A percentile compares a stretch with the other conserved stretches of the same genome.
phyloP scores from a whole-genome alignment of 148 eudicot genomes.

The Camellia japonica region DNA sequence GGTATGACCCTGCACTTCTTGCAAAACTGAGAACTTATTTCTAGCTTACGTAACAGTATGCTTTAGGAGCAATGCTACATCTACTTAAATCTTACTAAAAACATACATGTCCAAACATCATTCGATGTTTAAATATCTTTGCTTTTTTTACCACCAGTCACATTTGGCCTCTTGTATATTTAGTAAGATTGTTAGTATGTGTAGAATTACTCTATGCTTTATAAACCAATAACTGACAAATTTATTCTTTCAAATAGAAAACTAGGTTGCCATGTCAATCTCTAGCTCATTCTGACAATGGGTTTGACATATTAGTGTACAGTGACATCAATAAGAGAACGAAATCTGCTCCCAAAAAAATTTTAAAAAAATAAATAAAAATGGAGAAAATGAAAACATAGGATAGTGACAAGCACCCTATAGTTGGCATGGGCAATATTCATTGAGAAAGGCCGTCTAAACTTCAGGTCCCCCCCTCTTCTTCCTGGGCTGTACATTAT shows the following conservation, averaged over 20 bases:
- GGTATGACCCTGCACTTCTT: constrained; percentile 23
- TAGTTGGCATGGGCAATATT: neutral
- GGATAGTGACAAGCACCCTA: neutral
- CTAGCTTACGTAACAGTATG: neutral
- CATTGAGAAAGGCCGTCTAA: neutral
- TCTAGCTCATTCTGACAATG: neutral
- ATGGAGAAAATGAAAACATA: neutral
- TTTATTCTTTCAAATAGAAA: neutral
- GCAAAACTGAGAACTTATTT: neutral
- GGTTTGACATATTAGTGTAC: neutral
- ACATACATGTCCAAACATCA: too few relatives aligned
- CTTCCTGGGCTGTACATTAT: neutral
- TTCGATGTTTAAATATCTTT: too few relatives aligned
- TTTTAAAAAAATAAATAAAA: too few relatives aligned
- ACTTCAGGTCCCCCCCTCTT: too few relatives aligned
- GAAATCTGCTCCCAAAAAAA: too few relatives aligned
- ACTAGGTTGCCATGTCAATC: neutral
- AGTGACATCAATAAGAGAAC: too few relatives aligned
- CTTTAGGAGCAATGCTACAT: too few relatives aligned
- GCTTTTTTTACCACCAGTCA: too few relatives aligned
- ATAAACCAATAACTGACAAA: neutral
- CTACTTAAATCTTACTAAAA: too few relatives aligned
- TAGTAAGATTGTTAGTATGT: too few relatives aligned
- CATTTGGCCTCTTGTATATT: too few relatives aligned
- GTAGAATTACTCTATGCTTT: neutral